Evolutionary conservation across 1,139 yeast genomes (phyloP).

Genomic region (Pichia sp.): DNA sequence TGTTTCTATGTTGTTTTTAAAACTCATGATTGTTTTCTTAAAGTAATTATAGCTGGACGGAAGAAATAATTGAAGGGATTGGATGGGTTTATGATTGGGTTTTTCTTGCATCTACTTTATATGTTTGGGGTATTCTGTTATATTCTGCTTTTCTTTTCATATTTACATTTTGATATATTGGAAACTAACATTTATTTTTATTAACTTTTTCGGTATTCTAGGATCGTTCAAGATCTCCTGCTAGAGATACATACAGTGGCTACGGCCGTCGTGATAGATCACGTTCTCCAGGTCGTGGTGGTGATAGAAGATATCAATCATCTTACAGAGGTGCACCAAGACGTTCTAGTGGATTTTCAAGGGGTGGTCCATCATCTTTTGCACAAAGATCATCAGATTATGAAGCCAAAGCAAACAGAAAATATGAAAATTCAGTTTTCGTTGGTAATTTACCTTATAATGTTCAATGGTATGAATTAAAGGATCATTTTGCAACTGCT

Average conservation of each 20-base stretch:
- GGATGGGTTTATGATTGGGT: too few species aligned
- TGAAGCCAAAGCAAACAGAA: constrained; percentile 42
- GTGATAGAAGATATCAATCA: constrained; percentile 11
- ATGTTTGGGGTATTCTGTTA: background rate
- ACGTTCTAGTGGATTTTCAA: constrained; percentile 10
- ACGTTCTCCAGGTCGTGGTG: constrained; percentile 30
- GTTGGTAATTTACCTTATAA: constrained; percentile 71
- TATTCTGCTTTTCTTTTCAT: background rate
- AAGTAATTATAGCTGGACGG: too few species aligned
- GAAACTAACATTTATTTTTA: constrained; percentile 5
- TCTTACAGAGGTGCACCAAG: constrained; percentile 16
- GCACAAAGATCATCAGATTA: constrained; percentile 21
- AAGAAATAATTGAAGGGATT: too few species aligned
- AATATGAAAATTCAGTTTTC: constrained; percentile 63
- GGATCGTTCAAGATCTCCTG: constrained; percentile 34
- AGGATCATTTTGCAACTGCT: constrained; percentile 51
- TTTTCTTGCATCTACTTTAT: too few species aligned
- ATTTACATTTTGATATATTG: background rate
- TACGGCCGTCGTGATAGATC: constrained; percentile 24
- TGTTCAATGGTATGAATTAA: constrained; percentile 53
- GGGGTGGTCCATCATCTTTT: constrained; percentile 10
- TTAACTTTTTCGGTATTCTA: constrained; percentile 8
- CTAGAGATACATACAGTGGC: constrained; percentile 28
- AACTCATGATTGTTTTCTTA: constrained; percentile 1
- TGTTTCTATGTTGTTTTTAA: background rate